phyloP scores from a whole-genome alignment of 208 protist genomes.

The Giardia muris region DNA sequence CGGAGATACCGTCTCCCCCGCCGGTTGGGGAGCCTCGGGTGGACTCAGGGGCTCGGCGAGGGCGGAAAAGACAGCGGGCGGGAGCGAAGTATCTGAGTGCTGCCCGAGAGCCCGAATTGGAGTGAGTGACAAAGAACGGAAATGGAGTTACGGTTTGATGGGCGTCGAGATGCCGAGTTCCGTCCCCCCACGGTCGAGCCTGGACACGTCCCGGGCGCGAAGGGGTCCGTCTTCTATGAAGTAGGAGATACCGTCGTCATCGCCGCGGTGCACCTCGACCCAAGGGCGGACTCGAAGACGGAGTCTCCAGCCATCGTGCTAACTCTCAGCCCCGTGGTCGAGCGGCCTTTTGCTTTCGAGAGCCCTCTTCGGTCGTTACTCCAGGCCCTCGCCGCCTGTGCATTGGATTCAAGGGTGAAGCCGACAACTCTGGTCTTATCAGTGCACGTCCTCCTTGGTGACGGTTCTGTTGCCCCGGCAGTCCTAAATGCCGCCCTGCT shows the following conservation, averaged over 20 bases:
- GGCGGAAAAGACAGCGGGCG: too few species aligned
- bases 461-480: not conserved
- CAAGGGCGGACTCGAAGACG: not conserved
- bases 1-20: too few species aligned
- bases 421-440: not conserved
- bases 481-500: not conserved
- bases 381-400: not conserved
- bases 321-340: not conserved
- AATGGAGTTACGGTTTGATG: not conserved
- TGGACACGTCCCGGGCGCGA: not conserved
- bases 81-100: too few species aligned
- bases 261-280: not conserved
- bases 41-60: too few species aligned
- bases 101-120: too few species aligned
- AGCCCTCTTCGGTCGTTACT: not conserved
- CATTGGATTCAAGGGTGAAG: not conserved
- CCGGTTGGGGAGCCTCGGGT: too few species aligned
- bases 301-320: not conserved
- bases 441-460: not conserved
- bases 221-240: not conserved
- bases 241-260: not conserved
- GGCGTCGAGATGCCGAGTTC: not conserved
- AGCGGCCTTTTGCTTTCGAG: not conserved
- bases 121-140: too few species aligned
- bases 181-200: not conserved